Conservation (phyloP, 345 rosid species). For the Gossypium raimondii region DNA sequence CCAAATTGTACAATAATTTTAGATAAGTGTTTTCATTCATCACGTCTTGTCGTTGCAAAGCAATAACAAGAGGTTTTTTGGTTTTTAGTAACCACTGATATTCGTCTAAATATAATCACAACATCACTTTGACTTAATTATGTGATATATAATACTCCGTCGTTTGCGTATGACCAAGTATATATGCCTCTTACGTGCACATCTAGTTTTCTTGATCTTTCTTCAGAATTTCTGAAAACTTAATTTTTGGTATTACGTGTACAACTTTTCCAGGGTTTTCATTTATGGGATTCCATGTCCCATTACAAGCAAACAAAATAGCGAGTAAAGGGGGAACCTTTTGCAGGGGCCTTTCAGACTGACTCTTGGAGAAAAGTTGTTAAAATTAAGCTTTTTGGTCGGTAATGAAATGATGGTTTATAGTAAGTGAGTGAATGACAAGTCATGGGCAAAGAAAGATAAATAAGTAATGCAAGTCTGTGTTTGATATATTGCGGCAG, state of each 20-base stretch:
- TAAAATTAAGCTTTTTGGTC: neutral
- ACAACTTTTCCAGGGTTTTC: neutral
- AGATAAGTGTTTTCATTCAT: neutral
- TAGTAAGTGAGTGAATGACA: too few species aligned
- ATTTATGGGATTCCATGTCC: neutral
- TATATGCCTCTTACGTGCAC: neutral
- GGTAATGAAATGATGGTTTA: too few species aligned
- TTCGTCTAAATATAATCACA: too few species aligned
- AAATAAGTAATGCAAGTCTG: neutral
- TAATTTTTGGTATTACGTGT: neutral
- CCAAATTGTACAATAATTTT: too few species aligned
- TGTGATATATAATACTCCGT: too few species aligned
- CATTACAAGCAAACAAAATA: slow-evolving; percentile 1
- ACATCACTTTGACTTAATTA: too few species aligned
- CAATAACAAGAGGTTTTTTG: neutral
- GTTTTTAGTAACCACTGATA: too few species aligned
- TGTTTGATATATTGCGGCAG: neutral
- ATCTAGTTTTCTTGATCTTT: neutral
- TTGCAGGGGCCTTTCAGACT: neutral
- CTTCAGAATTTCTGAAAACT: neutral
- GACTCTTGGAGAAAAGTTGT: neutral
- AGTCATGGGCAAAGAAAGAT: too few species aligned
- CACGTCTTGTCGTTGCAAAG: neutral
- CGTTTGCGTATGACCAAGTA: neutral
- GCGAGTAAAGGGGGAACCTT: neutral